Conservation (phyloP, 1,139 yeast species). For the Geotrichum klebahnii region DNA sequence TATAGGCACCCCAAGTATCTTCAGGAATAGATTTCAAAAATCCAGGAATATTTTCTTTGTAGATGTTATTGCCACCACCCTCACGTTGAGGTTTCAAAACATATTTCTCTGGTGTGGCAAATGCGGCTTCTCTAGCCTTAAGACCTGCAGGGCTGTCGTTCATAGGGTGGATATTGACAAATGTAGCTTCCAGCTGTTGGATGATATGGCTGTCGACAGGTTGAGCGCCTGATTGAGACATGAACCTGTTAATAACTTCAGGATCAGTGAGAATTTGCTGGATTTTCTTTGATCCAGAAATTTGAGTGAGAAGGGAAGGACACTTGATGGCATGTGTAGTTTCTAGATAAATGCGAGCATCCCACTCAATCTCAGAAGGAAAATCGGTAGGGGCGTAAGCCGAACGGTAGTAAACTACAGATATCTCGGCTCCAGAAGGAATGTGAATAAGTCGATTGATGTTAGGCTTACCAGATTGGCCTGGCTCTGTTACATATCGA, state of each 20-base stretch:
- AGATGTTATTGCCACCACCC: constrained; percentile 91
- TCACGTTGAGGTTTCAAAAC: constrained; percentile 96
- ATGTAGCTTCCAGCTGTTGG: constrained; percentile 51
- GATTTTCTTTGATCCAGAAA: constrained; percentile 87
- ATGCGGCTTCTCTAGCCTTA: constrained; percentile 62
- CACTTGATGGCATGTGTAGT: constrained; percentile 79
- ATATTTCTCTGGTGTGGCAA: constrained; percentile 60
- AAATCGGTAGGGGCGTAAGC: constrained; percentile 84
- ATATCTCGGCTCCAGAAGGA: constrained; percentile 62
- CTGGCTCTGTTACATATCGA: constrained; percentile 26
- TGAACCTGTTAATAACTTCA: constrained; percentile 46
- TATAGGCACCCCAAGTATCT: constrained; percentile 81
- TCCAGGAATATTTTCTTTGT: constrained; percentile 74
- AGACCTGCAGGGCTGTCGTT: constrained; percentile 62
- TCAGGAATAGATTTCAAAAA: constrained; percentile 62
- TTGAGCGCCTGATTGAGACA: constrained; percentile 36
- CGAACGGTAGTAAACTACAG: constrained; percentile 84
- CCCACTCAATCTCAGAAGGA: constrained; percentile 63
- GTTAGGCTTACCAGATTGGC: constrained; percentile 11
- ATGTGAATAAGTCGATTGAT: constrained; percentile 44
- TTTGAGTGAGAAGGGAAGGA: constrained; percentile 82
- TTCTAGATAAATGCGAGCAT: constrained; percentile 67
- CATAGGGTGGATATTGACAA: constrained; percentile 81
- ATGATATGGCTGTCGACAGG: constrained; percentile 38
- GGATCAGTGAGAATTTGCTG: constrained; percentile 78